phyloP scores from a whole-genome alignment of 805 yeast genomes.

The Metschnikowia gelsemii region DNA sequence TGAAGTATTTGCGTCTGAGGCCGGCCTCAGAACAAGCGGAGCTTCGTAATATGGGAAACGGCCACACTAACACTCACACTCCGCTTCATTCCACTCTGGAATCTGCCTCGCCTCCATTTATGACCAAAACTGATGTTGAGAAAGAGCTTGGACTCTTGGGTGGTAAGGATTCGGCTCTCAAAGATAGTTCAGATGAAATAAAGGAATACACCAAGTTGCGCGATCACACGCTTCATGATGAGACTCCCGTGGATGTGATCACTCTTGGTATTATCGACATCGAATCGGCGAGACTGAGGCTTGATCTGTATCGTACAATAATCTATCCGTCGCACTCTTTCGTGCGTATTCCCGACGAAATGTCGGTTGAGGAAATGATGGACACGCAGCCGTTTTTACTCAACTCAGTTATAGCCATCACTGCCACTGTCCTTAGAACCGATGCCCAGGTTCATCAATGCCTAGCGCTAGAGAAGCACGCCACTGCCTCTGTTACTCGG shows the following conservation, averaged over 20 bases:
- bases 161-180: constrained; percentile 34
- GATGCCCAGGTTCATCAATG: constrained; percentile 40
- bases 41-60: constrained; percentile 1
- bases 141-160: constrained; percentile 40
- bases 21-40: constrained; percentile 7
- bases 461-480: constrained; percentile 51
- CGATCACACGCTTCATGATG: constrained; percentile 30
- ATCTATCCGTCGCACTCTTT: constrained; percentile 55
- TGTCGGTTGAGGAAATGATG: constrained; percentile 49
- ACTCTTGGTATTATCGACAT: constrained; percentile 54
- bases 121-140: constrained; percentile 38
- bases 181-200: constrained; percentile 46
- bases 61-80: not conserved
- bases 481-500: constrained; percentile 48
- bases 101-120: constrained; percentile 24
- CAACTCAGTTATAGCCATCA: constrained; percentile 60
- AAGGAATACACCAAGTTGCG: constrained; percentile 47
- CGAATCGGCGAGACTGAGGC: constrained; percentile 58
- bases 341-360: constrained; percentile 49
- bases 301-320: constrained; percentile 47
- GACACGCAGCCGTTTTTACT: constrained; percentile 58
- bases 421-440: constrained; percentile 45
- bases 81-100: constrained; percentile 8
- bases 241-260: constrained; percentile 47
- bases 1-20: constrained; percentile 11